Percentiles rank a stretch among this genome's conserved stretches.
phyloP scores from a whole-genome alignment of 768 basidiomycete species.

The Mycena floridula region DNA sequence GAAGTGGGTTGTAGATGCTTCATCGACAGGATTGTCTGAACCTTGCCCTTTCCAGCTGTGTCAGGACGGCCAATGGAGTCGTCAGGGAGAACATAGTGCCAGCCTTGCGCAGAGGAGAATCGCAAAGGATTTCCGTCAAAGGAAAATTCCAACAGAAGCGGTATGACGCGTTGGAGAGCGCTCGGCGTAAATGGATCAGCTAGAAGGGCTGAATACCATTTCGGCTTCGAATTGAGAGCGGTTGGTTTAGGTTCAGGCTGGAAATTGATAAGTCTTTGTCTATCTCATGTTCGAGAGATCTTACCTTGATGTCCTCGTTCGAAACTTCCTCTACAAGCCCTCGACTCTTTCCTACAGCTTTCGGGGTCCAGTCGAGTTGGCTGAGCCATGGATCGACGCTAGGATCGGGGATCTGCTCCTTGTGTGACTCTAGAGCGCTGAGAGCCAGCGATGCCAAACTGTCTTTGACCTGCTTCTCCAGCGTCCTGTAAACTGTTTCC shows the following conservation, averaged over 20 bases:
- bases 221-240: conserved; percentile 25
- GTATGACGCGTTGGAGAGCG: conserved; percentile 50
- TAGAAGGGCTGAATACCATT: conserved; percentile 52
- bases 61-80: conserved; percentile 35
- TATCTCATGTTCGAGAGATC: no score
- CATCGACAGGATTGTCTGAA: conserved; percentile 42
- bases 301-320: neutral
- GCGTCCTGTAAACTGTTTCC: conserved; percentile 65
- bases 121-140: conserved; percentile 58
- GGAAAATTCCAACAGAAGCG: conserved; percentile 57
- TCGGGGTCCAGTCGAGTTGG: conserved; percentile 95
- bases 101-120: conserved; percentile 50
- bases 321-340: conserved; percentile 32
- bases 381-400: conserved; percentile 68
- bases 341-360: conserved; percentile 64
- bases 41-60: conserved; percentile 35
- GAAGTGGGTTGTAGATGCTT: conserved; percentile 20
- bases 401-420: conserved; percentile 5
- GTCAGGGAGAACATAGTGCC: conserved; percentile 50
- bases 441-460: conserved; percentile 67
- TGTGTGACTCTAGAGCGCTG: conserved; percentile 40
- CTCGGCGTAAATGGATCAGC: conserved; percentile 33
- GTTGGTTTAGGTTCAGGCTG: neutral
- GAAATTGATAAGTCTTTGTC: neutral
- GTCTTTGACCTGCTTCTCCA: conserved; percentile 56